Evolutionary conservation across 148 eudicot genomes (phyloP), one percentile per base, ranked within the genome.

Genomic region (Talinum fruticosum): DNA sequence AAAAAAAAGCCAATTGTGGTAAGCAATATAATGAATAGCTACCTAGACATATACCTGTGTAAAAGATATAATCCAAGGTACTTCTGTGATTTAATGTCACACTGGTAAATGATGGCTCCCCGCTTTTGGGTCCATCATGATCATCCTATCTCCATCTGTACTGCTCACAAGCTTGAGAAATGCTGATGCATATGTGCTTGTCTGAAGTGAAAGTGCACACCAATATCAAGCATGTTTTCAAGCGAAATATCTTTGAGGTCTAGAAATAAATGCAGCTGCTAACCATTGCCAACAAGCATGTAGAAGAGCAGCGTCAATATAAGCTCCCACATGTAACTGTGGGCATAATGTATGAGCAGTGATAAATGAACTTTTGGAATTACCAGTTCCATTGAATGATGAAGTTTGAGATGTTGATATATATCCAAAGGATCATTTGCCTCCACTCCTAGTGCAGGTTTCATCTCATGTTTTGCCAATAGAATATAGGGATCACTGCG

Each of bases 61-160:
- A 91, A 77, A 95, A 93, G 83, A 93, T 91, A 81, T 93, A 96
- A 83, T 96, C 97, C 79, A 84, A 80, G 53, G 99, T 95, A 49
- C 88, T 94, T 41, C 12, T 41, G 73, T 79, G 80, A 82, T 81
- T 88, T 62, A 86, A 80, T 32, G 95, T 88, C 86, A 86, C 90
- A 81, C 84, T 88, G 37, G 96, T 90, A 75, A 89, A 89, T 57
- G 86, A 68, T 36, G 93, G 73, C 68, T 81, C 79, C 29, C 78
- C 70, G 70, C 44, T 38, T 34, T 33, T 0, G 37, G 54, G 71
- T 81, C 37, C 26, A 64, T 36, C 71, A 75, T 47, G 3, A 24
- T 15, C 47, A 23, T 75, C 49, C 59, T 76, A 21, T 5, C n/a
- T 75, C 54, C 62, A 45, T 59, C 62, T 35, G 14, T 29, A 47